phyloP scores from a whole-genome alignment of 2,329 filamentous ascomycete species.

The Trichoderma koningii region DNA sequence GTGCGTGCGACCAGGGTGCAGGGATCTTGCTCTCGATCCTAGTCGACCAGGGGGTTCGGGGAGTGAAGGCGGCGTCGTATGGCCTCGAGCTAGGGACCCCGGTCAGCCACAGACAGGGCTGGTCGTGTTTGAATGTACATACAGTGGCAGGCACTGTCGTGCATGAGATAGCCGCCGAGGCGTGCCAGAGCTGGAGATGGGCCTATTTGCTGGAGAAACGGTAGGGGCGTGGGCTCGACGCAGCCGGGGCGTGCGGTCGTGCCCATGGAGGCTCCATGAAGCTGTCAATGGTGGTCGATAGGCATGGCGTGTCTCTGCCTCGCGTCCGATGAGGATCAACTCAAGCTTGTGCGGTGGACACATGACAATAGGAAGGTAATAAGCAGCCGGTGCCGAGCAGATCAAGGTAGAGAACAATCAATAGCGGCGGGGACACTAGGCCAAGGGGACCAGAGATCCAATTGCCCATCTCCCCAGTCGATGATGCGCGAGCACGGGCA shows the following conservation, averaged over 20 bases:
- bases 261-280: neutral
- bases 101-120: constrained; percentile 28
- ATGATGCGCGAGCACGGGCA: constrained; percentile 17
- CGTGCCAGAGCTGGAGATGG: constrained; percentile 7
- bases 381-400: neutral
- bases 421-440: constrained; percentile 18
- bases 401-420: constrained; percentile 18
- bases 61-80: constrained; percentile 17
- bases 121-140: constrained; percentile 24
- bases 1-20: constrained; percentile 27
- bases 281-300: neutral
- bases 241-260: neutral
- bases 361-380: constrained; percentile 20
- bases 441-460: neutral
- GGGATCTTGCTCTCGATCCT: constrained; percentile 30
- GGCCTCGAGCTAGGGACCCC: constrained; percentile 22
- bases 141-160: constrained; percentile 34
- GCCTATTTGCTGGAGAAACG: constrained; percentile 7
- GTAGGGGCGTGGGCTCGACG: neutral
- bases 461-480: neutral
- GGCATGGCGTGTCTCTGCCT: neutral
- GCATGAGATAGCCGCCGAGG: constrained; percentile 40
- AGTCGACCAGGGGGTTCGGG: constrained; percentile 30
- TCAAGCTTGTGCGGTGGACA: constrained; percentile 8
- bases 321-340: constrained; percentile 7